phyloP scores from a whole-genome alignment of 192 early-diverging fungal genomes.

The Coemansia guatemalensis region DNA sequence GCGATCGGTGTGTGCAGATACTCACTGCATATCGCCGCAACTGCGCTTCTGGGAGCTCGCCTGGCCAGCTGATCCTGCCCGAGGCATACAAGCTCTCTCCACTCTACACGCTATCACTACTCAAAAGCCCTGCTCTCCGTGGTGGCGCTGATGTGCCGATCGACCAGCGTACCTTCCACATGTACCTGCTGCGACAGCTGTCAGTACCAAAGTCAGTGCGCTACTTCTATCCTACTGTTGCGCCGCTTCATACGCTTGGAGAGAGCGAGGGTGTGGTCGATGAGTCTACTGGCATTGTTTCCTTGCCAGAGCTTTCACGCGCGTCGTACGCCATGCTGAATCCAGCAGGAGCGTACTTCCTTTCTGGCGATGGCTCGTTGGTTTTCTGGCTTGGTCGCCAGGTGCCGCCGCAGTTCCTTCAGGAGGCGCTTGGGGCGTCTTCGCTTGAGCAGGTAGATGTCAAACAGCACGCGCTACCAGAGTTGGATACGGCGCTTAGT shows the following conservation, averaged over 20 bases:
- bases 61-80: constrained; percentile 94
- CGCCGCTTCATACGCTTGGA: constrained; percentile 65
- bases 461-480: constrained; percentile 58
- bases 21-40: constrained; percentile 88
- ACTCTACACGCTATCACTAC: constrained; percentile 77
- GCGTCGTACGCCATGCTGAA: constrained; percentile 77
- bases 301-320: constrained; percentile 67
- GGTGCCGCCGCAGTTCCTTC: constrained; percentile 60
- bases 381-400: constrained; percentile 88
- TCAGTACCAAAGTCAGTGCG: constrained; percentile 72
- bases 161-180: constrained; percentile 78
- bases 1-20: constrained; percentile 85
- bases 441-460: constrained; percentile 70
- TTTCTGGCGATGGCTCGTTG: constrained; percentile 79
- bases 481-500: constrained; percentile 62
- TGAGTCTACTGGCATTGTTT: constrained; percentile 55
- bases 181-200: constrained; percentile 76
- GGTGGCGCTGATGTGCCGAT: constrained; percentile 70
- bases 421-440: constrained; percentile 78
- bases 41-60: constrained; percentile 81
- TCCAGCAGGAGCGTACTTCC: constrained; percentile 73
- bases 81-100: constrained; percentile 95
- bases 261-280: constrained; percentile 53
- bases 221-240: constrained; percentile 83
- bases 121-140: constrained; percentile 83